Evolutionary conservation across 129 eudicot species (phyloP).

Genomic region (Pulicaria dysenterica): DNA sequence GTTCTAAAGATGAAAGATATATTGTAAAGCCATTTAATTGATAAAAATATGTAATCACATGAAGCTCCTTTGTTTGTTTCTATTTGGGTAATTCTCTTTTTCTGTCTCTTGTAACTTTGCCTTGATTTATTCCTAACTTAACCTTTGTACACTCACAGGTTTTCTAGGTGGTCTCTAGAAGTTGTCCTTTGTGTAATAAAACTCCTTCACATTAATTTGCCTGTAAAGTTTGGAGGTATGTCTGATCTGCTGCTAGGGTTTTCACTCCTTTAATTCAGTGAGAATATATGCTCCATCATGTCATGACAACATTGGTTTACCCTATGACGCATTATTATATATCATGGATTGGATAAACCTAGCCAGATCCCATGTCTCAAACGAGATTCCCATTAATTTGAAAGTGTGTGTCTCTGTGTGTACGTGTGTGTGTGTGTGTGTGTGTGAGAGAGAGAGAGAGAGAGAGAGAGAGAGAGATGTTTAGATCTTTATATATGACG

Average conservation of each 20-base stretch:
- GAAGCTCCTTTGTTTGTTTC: slow-evolving; percentile 23
- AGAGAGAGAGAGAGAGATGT: background rate
- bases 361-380: slow-evolving; percentile 33
- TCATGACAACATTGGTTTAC: slow-evolving; percentile 6
- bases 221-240: slow-evolving; percentile 32
- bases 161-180: too few species aligned
- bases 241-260: slow-evolving; percentile 56
- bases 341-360: slow-evolving; percentile 13
- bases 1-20: slow-evolving; percentile 34
- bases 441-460: background rate
- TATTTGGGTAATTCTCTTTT: slow-evolving; percentile 33
- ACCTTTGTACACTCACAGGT: too few species aligned
- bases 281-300: slow-evolving; percentile 27
- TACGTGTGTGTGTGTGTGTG: background rate
- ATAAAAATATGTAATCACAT: slow-evolving; percentile 36
- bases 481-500: slow-evolving; percentile 12
- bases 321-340: slow-evolving; percentile 24
- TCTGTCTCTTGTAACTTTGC: background rate
- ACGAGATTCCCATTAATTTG: slow-evolving; percentile 11
- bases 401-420: background rate
- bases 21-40: slow-evolving; percentile 28
- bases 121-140: too few species aligned
- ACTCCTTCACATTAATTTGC: slow-evolving; percentile 8
- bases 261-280: slow-evolving; percentile 19
- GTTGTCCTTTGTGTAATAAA: too few species aligned